These are phyloP conservation scores for Pestalotiopsis sp. DNA, from an alignment of 2,329 filamentous ascomycete genomes.

Conservation along the genomic window DNA sequence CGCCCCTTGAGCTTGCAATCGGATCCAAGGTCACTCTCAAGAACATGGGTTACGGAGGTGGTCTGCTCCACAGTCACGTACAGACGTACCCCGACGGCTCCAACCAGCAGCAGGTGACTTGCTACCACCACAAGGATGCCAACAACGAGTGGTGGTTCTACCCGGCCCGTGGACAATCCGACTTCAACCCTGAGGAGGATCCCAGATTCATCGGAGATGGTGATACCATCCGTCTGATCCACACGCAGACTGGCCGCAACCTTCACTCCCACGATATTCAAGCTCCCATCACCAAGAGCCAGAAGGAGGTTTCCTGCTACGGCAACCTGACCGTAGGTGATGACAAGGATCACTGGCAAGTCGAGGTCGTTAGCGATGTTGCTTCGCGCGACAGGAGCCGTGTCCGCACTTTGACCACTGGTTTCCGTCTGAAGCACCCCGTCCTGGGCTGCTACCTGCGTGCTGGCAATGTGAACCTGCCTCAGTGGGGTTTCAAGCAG, in stretches of 20 bases:
- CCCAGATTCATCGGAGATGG: conserved; percentile 79
- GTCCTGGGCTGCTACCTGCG: conserved; percentile 89
- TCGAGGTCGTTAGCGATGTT: conserved; percentile 90
- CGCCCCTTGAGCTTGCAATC: conserved; percentile 86
- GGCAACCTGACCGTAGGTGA: conserved; percentile 95
- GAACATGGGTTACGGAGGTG: conserved; percentile 99
- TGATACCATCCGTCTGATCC: conserved; percentile 81
- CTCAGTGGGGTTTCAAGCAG: conserved; percentile 99
- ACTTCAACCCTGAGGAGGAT: conserved; percentile 72
- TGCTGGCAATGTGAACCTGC: conserved; percentile 93
- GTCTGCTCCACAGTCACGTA: conserved; percentile 92
- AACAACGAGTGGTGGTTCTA: conserved; percentile 99
- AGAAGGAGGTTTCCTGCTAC: conserved; percentile 93
- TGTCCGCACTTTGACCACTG: conserved; percentile 88
- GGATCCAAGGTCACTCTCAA: conserved; percentile 93
- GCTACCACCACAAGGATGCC: conserved; percentile 98
- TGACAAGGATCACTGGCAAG: conserved; percentile 95
- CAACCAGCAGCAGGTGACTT: conserved; percentile 93
- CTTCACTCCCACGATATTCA: conserved; percentile 91
- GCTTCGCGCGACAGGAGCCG: conserved; percentile 83
- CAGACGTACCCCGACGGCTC: conserved; percentile 97
- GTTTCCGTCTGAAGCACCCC: conserved; percentile 85
- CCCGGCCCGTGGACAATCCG: conserved; percentile 78
- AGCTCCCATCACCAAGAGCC: conserved; percentile 85
- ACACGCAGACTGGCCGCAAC: conserved; percentile 95